These are phyloP conservation scores for Aspergillus phoenicis DNA, from an alignment of 2,329 filamentous ascomycete genomes.

Conservation along the genomic window DNA sequence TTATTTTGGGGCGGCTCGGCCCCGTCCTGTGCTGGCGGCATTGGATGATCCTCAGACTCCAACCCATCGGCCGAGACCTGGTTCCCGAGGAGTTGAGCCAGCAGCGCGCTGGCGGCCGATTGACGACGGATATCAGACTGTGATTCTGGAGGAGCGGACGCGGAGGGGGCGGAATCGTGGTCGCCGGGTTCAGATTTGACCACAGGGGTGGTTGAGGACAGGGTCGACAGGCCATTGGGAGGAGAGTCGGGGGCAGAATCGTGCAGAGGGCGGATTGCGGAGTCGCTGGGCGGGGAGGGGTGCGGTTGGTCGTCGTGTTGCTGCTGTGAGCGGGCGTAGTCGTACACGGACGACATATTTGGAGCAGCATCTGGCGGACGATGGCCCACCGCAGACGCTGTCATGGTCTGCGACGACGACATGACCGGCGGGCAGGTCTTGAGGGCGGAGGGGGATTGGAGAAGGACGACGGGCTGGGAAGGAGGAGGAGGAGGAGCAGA, in stretches of 20 bases:
- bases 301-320: conserved; percentile 21
- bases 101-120: conserved; percentile 44
- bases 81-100: conserved; percentile 46
- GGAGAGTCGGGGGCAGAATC: conserved; percentile 36
- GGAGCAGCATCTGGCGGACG: conserved; percentile 46
- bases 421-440: conserved; percentile 41
- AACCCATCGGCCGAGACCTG: conserved; percentile 24
- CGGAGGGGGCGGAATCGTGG: conserved; percentile 17
- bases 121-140: conserved; percentile 42
- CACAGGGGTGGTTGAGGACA: conserved; percentile 28
- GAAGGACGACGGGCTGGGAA: conserved; percentile 19
- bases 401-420: conserved; percentile 52
- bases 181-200: conserved; percentile 38
- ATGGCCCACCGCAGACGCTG: conserved; percentile 51
- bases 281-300: conserved; percentile 38
- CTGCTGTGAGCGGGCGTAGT: conserved; percentile 37
- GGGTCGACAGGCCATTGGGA: conserved; percentile 32
- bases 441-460: conserved; percentile 17
- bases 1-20: conserved; percentile 7
- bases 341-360: conserved; percentile 44
- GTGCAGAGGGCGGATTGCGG: conserved; percentile 43
- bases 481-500: conserved; percentile 18
- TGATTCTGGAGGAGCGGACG: conserved; percentile 26
- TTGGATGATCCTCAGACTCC: conserved; percentile 11
- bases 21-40: conserved; percentile 11